Base-by-base conservation (phyloP, 169 alveolate genomes). In the Miamiensis avidus region DNA sequence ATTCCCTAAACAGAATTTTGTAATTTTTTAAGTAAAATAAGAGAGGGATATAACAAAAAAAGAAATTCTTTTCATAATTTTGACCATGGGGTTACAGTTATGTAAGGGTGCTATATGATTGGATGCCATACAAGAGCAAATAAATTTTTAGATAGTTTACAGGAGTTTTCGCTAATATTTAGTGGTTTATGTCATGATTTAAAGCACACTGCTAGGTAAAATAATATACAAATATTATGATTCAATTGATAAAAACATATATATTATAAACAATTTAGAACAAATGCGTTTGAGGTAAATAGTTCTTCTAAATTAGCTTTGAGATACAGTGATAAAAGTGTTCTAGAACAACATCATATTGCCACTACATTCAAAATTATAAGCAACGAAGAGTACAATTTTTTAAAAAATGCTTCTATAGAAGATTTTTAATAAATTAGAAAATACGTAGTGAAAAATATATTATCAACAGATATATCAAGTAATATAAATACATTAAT, bases 321-420 rank as follows among this genome's bases (percentile, higher is more conserved):
- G 27, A 34, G 89, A 78, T 95, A 95, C 83, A 94, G 93, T 88
- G 98, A 95, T 79, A 88, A 87, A 83, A 81, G 95, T 65, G 97
- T 95, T 29, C 74, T 95, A 34, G 98, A 95, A 85, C 93, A 89
- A 83, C 95, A 93, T 88, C 98, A 95, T 88, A 89, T 93, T 16
- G 96, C 98, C 0, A 78, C 86, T n/a, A 83, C 95, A 29, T 93
- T 92, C 87, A 87, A 89, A 76, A 34, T 92, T n/a, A 30, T 95
- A 29, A 83, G 86, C 29, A 86, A 81, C 69, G 86, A 88, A 27
- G 30, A 33, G 75, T 83, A 78, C 49, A 89, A 91, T 78, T 84
- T 93, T 0, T 83, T 89, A 30, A 79, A 82, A 78, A 81, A 85
- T 29, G 75, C 90, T 1, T 74, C 94, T 0, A 76, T 72, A 15